Conservation (phyloP, 306 rosid genomes). For the Begonia loranthoides region DNA sequence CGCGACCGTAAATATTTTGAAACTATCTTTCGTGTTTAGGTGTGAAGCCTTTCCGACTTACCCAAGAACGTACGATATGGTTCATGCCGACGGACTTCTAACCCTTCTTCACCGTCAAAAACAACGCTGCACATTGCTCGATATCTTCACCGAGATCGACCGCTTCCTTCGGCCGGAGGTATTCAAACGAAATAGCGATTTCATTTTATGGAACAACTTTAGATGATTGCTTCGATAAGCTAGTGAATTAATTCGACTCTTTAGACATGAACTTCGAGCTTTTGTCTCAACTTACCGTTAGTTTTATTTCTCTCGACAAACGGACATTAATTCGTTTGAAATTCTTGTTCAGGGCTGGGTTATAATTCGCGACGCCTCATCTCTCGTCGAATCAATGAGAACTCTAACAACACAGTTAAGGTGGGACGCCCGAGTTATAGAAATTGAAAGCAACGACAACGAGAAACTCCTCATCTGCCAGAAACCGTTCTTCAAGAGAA, state of each 20-base stretch:
- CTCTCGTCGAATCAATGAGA: slow-evolving; percentile 59
- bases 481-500: slow-evolving; percentile 79
- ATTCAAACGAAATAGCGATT: slow-evolving; percentile 7
- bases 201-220: not conserved
- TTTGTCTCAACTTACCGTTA: slow-evolving; percentile 9
- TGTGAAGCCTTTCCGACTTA: slow-evolving; percentile 91
- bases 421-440: slow-evolving; percentile 87
- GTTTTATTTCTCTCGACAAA: too few relatives aligned
- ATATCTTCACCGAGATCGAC: slow-evolving; percentile 73
- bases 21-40: slow-evolving; percentile 32
- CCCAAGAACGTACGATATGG: slow-evolving; percentile 87
- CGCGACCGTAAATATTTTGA: too few relatives aligned
- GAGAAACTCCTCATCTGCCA: slow-evolving; percentile 76
- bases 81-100: slow-evolving; percentile 80
- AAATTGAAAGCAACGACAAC: slow-evolving; percentile 60
- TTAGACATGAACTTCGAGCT: too few relatives aligned
- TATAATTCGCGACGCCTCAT: slow-evolving; percentile 50
- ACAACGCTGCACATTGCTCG: slow-evolving; percentile 60
- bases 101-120: slow-evolving; percentile 43
- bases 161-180: slow-evolving; percentile 93
- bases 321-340: slow-evolving; percentile 6
- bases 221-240: too few relatives aligned
- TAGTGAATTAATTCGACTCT: too few relatives aligned
- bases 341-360: slow-evolving; percentile 70
- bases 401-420: slow-evolving; percentile 42